Conservation (phyloP, 2,329 filamentous ascomycete genomes). For the Cladosporium sp. region DNA sequence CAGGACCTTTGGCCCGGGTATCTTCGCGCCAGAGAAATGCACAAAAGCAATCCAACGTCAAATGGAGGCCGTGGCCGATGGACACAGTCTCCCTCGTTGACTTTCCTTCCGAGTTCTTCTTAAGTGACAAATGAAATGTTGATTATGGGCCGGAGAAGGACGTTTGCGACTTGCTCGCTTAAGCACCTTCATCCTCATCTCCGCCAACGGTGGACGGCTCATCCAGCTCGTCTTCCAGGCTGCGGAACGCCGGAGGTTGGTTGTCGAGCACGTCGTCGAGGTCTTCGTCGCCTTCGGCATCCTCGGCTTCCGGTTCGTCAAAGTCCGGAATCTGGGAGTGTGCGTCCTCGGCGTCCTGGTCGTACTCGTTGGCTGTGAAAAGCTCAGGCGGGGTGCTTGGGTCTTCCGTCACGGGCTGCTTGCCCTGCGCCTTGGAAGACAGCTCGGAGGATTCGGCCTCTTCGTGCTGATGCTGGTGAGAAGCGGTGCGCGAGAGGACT, state of each 20-base stretch:
- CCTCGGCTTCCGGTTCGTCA: slow-evolving; percentile 43
- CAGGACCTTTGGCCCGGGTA: slow-evolving; percentile 4
- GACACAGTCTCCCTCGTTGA: neutral
- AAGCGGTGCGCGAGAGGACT: slow-evolving; percentile 13
- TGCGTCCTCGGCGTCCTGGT: slow-evolving; percentile 55
- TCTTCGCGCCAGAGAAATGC: slow-evolving; percentile 11
- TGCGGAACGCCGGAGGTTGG: slow-evolving; percentile 25
- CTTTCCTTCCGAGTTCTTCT: neutral
- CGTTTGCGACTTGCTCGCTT: too few species aligned
- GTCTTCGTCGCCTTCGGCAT: slow-evolving; percentile 22
- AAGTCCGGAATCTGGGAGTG: slow-evolving; percentile 47
- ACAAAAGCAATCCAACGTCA: neutral
- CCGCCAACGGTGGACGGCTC: neutral
- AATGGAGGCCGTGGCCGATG: neutral
- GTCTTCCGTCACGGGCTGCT: slow-evolving; percentile 17
- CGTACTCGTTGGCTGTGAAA: slow-evolving; percentile 53
- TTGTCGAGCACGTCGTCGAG: slow-evolving; percentile 20
- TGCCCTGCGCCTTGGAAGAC: slow-evolving; percentile 12
- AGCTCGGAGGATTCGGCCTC: slow-evolving; percentile 3
- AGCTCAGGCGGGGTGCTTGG: slow-evolving; percentile 1
- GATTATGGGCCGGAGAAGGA: too few species aligned
- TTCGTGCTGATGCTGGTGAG: neutral
- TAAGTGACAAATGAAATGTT: slow-evolving; percentile 11
- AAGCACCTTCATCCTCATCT: slow-evolving; percentile 13
- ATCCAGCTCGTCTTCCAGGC: slow-evolving; percentile 25